These are phyloP conservation scores for Colletotrichum sidae DNA, from an alignment of 2,329 filamentous ascomycete genomes.

Conservation along the genomic window DNA sequence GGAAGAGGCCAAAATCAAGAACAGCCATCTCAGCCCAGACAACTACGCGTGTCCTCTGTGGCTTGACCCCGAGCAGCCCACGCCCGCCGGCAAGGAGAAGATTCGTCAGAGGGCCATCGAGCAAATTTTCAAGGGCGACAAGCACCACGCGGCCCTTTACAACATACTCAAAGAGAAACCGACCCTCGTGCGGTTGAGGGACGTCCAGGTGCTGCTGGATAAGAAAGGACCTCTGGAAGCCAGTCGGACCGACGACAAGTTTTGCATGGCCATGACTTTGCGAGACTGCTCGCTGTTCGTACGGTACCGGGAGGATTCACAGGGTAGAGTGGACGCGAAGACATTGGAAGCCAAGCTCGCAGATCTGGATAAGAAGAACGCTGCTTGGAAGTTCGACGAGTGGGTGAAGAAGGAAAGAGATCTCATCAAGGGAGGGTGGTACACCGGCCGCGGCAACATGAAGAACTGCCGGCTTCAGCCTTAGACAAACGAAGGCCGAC, in stretches of 20 bases:
- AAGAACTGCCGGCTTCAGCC: constrained; percentile 31
- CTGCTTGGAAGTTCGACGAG: constrained; percentile 72
- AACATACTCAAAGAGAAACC: constrained; percentile 9
- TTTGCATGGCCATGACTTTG: constrained; percentile 81
- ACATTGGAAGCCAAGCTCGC: constrained; percentile 71
- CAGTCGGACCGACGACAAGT: constrained; percentile 56
- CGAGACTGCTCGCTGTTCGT: constrained; percentile 83
- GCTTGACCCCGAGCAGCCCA: constrained; percentile 24
- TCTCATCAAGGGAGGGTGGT: constrained; percentile 77
- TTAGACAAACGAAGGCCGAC: not conserved
- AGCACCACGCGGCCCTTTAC: constrained; percentile 23
- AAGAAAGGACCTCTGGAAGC: constrained; percentile 56
- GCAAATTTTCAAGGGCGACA: constrained; percentile 22
- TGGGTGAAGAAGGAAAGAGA: constrained; percentile 74
- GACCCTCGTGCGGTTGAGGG: constrained; percentile 12
- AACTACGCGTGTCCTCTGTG: constrained; percentile 36
- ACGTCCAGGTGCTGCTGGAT: constrained; percentile 56
- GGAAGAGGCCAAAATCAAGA: constrained; percentile 12
- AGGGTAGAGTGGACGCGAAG: constrained; percentile 19
- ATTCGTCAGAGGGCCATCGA: constrained; percentile 20
- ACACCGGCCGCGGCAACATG: constrained; percentile 48
- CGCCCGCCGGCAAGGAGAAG: not conserved
- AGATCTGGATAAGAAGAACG: constrained; percentile 83
- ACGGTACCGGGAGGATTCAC: constrained; percentile 46
- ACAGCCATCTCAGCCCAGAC: constrained; percentile 21